Conservation (phyloP, 306 rosid genomes). For the Pachyrhizus erosus region DNA sequence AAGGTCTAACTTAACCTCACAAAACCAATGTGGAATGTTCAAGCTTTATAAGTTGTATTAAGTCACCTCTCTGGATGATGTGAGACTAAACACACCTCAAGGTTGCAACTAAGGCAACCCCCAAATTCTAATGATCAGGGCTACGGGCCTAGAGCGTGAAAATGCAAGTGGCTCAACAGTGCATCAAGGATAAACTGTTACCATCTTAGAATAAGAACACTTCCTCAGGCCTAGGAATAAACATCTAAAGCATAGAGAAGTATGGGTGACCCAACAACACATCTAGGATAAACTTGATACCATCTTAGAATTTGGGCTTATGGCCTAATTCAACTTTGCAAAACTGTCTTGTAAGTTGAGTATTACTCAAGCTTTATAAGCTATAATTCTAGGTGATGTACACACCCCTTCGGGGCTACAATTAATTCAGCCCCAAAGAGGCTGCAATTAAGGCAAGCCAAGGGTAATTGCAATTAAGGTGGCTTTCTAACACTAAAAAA, state of each 20-base stretch:
- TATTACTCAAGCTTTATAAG: neutral
- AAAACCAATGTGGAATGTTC: too few relatives aligned
- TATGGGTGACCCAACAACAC: neutral
- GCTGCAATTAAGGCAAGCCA: neutral
- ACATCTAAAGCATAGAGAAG: neutral
- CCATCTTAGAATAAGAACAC: neutral
- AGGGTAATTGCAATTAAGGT: neutral
- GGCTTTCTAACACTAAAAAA: neutral
- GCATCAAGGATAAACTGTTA: neutral
- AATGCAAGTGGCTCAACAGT: neutral
- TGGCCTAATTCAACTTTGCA: neutral
- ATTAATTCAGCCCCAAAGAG: neutral
- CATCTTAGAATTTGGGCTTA: neutral
- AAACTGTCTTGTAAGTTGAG: neutral
- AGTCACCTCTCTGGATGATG: too few relatives aligned
- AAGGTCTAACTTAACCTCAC: neutral
- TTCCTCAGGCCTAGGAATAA: neutral
- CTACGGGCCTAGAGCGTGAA: neutral
- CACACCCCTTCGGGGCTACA: neutral
- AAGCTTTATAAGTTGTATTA: too few relatives aligned
- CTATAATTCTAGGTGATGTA: neutral
- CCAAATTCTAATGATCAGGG: neutral
- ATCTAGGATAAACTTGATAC: neutral
- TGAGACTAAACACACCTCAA: neutral
- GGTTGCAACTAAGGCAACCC: neutral